Percentiles rank a stretch among this genome's conserved stretches.
phyloP scores from a whole-genome alignment of 345 rosid genomes.

The Limnanthes douglasii region DNA sequence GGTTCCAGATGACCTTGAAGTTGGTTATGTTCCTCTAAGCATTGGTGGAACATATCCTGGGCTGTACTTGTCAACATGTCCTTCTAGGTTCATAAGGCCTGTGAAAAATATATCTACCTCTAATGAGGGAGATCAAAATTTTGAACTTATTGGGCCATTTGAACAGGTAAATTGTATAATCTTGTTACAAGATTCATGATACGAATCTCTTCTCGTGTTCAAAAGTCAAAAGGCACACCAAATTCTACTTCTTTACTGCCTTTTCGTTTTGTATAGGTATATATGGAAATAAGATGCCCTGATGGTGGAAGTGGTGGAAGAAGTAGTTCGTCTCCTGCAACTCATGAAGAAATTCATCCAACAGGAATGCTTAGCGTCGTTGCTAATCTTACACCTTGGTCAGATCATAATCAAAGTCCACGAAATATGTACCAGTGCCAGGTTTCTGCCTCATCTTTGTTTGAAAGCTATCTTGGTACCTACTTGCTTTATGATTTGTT shows the following conservation, averaged over 20 bases:
- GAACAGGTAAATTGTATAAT: constrained; percentile 58
- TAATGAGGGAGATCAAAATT: constrained; percentile 20
- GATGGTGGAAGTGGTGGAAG: constrained; percentile 97
- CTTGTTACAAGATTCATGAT: constrained; percentile 2
- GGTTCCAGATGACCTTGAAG: constrained; percentile 92
- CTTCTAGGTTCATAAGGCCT: constrained; percentile 83
- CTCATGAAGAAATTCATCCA: constrained; percentile 93
- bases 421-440: constrained; percentile 98
- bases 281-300: constrained; percentile 93
- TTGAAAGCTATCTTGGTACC: constrained; percentile 1
- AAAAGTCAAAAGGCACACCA: too few species aligned
- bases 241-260: constrained; percentile 1
- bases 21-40: constrained; percentile 88
- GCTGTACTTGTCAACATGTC: constrained; percentile 67
- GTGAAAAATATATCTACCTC: constrained; percentile 50
- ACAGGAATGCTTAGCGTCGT: constrained; percentile 92
- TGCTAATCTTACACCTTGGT: constrained; percentile 98
- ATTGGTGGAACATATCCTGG: constrained; percentile 93
- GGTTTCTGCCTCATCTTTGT: constrained; percentile 21
- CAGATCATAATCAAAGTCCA: constrained; percentile 98
- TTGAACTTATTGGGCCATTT: constrained; percentile 89
- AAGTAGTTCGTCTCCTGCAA: constrained; percentile 47
- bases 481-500: too few species aligned
- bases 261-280: constrained; percentile 37
- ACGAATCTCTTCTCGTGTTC: constrained; percentile 5